A percentile compares a stretch with the other conserved stretches of the same genome.
These are phyloP conservation scores for Plantago major DNA, from an alignment of 257 asterid species.

Conservation along the genomic window DNA sequence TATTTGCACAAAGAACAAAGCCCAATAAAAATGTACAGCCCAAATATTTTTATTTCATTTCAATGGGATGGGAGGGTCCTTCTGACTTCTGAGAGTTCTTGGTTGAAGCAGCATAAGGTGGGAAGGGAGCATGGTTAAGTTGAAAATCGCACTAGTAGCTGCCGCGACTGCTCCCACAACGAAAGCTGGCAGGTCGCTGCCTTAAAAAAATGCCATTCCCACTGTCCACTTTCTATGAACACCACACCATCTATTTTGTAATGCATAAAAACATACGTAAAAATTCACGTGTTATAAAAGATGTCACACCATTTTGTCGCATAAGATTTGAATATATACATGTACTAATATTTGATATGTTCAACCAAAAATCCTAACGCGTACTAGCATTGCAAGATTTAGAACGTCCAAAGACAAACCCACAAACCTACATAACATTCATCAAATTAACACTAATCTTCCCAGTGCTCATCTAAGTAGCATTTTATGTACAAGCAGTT, in stretches of 20 bases:
- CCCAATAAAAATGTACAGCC: too few relatives aligned
- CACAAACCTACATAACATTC: constrained; percentile 14
- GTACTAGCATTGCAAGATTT: constrained; percentile 76
- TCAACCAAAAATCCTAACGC: constrained; percentile 46
- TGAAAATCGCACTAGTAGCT: constrained; percentile 48
- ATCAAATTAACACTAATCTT: neutral
- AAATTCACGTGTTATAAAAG: neutral
- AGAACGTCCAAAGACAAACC: constrained; percentile 78
- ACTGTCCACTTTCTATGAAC: constrained; percentile 62
- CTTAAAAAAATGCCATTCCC: constrained; percentile 71
- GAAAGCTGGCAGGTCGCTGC: constrained; percentile 83
- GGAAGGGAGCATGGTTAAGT: constrained; percentile 58
- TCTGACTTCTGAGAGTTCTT: constrained; percentile 30
- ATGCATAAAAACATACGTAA: neutral
- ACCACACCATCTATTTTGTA: constrained; percentile 48
- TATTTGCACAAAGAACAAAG: too few relatives aligned
- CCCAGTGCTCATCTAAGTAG: neutral
- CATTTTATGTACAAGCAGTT: too few relatives aligned
- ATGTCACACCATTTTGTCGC: constrained; percentile 8
- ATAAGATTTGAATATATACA: too few relatives aligned
- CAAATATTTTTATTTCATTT: neutral
- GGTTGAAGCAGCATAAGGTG: constrained; percentile 30
- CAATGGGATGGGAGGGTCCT: constrained; percentile 42
- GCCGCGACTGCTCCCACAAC: constrained; percentile 66
- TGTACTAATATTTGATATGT: neutral